phyloP scores from a whole-genome alignment of 768 basidiomycete species.

The Dioszegia crocea region DNA sequence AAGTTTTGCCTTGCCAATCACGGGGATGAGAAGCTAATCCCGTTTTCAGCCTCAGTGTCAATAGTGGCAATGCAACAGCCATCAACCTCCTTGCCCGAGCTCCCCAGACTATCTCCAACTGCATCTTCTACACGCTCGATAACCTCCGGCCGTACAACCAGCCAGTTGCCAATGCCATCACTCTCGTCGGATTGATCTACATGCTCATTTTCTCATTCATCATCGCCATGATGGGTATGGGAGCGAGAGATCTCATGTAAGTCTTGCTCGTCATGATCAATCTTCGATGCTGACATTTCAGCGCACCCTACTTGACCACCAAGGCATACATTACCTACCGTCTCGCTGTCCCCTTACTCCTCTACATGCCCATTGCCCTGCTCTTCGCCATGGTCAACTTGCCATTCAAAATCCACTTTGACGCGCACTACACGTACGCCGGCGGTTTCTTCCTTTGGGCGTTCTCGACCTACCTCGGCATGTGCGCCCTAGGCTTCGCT shows the following conservation, averaged over 20 bases:
- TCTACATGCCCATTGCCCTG: constrained; percentile 52
- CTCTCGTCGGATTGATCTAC: constrained; percentile 52
- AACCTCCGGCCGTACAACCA: constrained; percentile 53
- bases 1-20: neutral
- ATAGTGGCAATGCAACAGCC: constrained; percentile 51
- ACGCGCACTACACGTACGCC: constrained; percentile 48
- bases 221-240: constrained; percentile 43
- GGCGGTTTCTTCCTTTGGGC: constrained; percentile 52
- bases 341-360: constrained; percentile 47
- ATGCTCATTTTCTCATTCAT: constrained; percentile 48
- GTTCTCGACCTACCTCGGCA: constrained; percentile 46
- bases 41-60: neutral
- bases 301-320: constrained; percentile 52
- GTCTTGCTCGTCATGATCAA: neutral
- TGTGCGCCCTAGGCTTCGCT: constrained; percentile 47
- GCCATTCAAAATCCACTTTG: constrained; percentile 54
- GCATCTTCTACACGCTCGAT: constrained; percentile 47
- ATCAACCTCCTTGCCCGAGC: constrained; percentile 51
- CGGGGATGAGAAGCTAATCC: neutral
- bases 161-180: constrained; percentile 53
- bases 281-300: neutral
- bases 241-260: constrained; percentile 46
- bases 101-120: constrained; percentile 51
- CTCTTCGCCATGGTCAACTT: constrained; percentile 54
- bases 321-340: constrained; percentile 50